Base-by-base conservation (phyloP, 176 grass and related monocot species). In the Lolium perenne region DNA sequence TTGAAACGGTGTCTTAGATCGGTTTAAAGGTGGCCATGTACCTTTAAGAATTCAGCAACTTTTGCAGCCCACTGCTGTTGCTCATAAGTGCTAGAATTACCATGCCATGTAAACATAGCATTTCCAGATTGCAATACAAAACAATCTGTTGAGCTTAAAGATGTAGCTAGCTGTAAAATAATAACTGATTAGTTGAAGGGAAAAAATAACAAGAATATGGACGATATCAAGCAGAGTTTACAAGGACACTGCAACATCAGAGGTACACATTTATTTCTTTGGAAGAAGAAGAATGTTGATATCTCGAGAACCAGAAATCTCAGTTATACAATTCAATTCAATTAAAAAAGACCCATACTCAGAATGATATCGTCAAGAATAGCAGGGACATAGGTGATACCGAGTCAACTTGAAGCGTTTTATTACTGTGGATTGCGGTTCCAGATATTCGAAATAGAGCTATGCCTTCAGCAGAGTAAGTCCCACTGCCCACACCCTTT, bases 61-160 rank as follows among this genome's bases (percentile, higher is more conserved):
- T 95, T 89, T 22, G 83, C 81, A 81, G 87, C 93, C 95, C 95
- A 95, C 77, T 95, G 91, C 23, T 98, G 93, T 80, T 95, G 93
- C 86, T 98, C 96, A 40, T 91, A 82, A 61, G 93, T 90, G 71
- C 91, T 98, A 66, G 88, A 93, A 92, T 90, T 95, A 15, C 96
- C 96, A 91, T 94, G 78, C 96, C 96, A 98, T 38, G 88, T 88
- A 90, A 94, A 98, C 83, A 98, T 82, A 62, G 91, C 40, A 80
- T 92, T 98, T 79, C 96, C 96, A 91, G 93, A 95, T 92, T 98
- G 96, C 64, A 98, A 90, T 73, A 95, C 40, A 74, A 95, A 98
- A 86, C 95, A 98, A 20, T 94, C 93, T 11, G 80, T 71, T 4
- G 95, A 95, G 84, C 90, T 89, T 91, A 98, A 90, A 84, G 95